These are phyloP conservation scores for Podaxis pistillaris DNA, from an alignment of 768 basidiomycete genomes.

Conservation along the genomic window DNA sequence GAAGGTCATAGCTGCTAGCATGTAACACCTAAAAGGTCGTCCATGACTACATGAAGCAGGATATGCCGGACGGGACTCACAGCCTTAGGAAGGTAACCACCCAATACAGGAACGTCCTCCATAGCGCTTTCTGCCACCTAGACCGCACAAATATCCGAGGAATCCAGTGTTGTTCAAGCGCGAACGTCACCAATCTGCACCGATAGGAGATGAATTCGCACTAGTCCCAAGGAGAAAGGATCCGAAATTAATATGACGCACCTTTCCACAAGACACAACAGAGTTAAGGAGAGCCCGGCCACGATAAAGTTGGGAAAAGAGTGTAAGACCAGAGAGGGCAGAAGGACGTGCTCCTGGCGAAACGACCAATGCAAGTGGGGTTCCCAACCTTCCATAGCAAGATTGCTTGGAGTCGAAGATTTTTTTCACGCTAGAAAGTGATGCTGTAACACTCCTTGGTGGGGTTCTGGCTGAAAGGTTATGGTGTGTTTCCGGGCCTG, in stretches of 20 bases:
- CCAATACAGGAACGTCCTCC: constrained; percentile 57
- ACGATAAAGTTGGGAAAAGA: constrained; percentile 49
- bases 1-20: constrained; percentile 73
- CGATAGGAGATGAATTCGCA: neutral
- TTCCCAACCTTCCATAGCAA: constrained; percentile 23
- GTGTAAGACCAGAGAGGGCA: constrained; percentile 38
- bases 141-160: constrained; percentile 42
- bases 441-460: too few relatives aligned
- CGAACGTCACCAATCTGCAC: constrained; percentile 47
- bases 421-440: too few relatives aligned
- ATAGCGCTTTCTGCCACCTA: constrained; percentile 44
- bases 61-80: constrained; percentile 31
- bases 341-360: constrained; percentile 35
- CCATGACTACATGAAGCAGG: neutral
- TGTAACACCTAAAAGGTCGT: constrained; percentile 51
- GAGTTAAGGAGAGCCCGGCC: constrained; percentile 40
- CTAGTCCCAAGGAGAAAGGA: neutral
- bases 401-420: too few relatives aligned
- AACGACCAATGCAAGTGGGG: constrained; percentile 42
- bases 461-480: too few relatives aligned
- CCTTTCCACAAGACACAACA: constrained; percentile 60
- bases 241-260: constrained; percentile 22
- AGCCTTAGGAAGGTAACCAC: constrained; percentile 57
- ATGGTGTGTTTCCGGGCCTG: too few relatives aligned
- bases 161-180: constrained; percentile 46